Conservation (phyloP, 140 eudicot genomes). For the Flaveria floridana region DNA sequence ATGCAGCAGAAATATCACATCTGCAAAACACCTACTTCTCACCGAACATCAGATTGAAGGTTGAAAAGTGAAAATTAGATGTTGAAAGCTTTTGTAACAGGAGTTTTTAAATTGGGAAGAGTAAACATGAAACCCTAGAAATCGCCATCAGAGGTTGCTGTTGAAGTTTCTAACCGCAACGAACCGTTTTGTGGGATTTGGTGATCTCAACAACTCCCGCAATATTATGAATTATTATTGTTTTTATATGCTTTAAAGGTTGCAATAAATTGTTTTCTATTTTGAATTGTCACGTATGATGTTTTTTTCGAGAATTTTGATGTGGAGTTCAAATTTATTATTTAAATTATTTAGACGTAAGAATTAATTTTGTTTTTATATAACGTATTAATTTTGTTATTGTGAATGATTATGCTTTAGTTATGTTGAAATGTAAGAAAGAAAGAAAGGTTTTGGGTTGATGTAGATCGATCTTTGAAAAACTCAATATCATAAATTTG, state of each 20-base stretch:
- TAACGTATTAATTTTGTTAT: too few species aligned
- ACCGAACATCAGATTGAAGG: slow-evolving; percentile 39
- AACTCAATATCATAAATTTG: not conserved
- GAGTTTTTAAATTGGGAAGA: slow-evolving; percentile 7
- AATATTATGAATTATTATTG: not conserved
- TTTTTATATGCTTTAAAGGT: not conserved
- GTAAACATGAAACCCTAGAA: slow-evolving; percentile 28
- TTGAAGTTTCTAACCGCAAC: slow-evolving; percentile 28
- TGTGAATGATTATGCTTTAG: not conserved
- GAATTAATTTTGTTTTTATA: too few species aligned
- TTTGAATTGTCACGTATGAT: not conserved
- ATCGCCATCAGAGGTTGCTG: slow-evolving; percentile 40
- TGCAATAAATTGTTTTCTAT: not conserved
- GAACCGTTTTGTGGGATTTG: slow-evolving; percentile 19
- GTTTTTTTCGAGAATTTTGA: not conserved
- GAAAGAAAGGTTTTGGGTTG: not conserved
- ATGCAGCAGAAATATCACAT: slow-evolving; percentile 43
- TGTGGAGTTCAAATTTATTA: not conserved
- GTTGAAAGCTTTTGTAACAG: slow-evolving; percentile 18
- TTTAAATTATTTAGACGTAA: too few species aligned
- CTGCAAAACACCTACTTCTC: slow-evolving; percentile 45
- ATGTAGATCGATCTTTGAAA: not conserved
- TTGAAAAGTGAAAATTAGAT: slow-evolving; percentile 22
- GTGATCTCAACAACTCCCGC: slow-evolving; percentile 2
- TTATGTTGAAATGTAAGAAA: not conserved